Base-by-base conservation (phyloP, 305 asterid genomes). In the Solanum chacoense region DNA sequence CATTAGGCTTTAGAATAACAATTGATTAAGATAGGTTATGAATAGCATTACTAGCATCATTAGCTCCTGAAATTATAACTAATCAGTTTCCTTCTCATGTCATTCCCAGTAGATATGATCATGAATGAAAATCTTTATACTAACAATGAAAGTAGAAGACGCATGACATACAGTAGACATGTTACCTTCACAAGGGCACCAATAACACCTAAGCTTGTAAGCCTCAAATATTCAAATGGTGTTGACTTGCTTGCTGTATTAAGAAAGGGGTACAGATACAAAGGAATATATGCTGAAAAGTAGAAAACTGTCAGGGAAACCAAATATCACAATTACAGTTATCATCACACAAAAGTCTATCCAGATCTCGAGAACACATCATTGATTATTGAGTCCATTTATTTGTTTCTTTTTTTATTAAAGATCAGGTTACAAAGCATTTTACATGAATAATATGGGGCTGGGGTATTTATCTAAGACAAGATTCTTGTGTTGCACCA, bases 131-230 rank as follows among this genome's bases (percentile, higher is more conserved):
- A 38, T n/a, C 35, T 42, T 87, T 35, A 35, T 35, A 22, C 83
- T 76, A 76, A 42, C 40, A 72, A 71, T 86, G 79, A 24, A 74
- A 63, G 55, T 18, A 87, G 74, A 45, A 78, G 3, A 32, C 16
- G 28, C 87, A 88, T 38, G 38, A 67, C 55, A 88, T 31, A 31
- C 35, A n/a, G 45, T 32, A 85, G 28, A 78, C 78, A 75, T 77
- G 90, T 85, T 96, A 97, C 99, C 99, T 97, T 96, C 91, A 96
- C 99, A 90, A 97, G 88, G 91, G 99, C 98, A 91, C 98, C 99
- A 86, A 97, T 94, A 88, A 97, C 99, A 24, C 98, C 99, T 59
- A 97, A 91, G 91, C 99, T 97, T 10, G 99, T 96, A 91, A 97
- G 99, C 95, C 99, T 94, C 93, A 95, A 91, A 92, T 94, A 95